phyloP scores from a whole-genome alignment of 768 basidiomycete species.

The Tulasnella sp. region DNA sequence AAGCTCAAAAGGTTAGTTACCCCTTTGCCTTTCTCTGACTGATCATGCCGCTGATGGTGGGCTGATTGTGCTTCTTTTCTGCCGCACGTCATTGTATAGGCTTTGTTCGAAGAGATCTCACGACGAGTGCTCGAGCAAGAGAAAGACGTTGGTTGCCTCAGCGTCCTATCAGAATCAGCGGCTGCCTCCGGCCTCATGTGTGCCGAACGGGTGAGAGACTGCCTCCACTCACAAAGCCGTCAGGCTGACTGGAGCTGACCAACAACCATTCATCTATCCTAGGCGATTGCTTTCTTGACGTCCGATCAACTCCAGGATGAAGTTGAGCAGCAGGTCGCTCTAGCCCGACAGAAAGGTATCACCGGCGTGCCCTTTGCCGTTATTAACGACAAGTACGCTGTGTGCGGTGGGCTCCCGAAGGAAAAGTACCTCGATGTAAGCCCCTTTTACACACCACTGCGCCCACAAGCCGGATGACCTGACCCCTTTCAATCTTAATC shows the following conservation, averaged over 20 bases:
- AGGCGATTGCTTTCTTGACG: slow-evolving; percentile 58
- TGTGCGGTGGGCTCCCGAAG: slow-evolving; percentile 63
- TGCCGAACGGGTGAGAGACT: slow-evolving; percentile 44
- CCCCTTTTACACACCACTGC: neutral
- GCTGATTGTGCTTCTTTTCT: neutral
- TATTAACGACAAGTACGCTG: slow-evolving; percentile 69
- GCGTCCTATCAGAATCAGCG: slow-evolving; percentile 53
- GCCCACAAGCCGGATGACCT: too few species aligned
- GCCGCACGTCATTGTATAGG: slow-evolving; percentile 28
- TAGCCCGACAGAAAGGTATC: slow-evolving; percentile 58
- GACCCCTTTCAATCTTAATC: too few species aligned
- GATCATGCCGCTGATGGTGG: neutral
- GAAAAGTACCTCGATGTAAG: slow-evolving; percentile 44
- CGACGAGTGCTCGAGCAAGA: slow-evolving; percentile 57
- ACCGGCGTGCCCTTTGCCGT: slow-evolving; percentile 73
- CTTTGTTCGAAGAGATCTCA: slow-evolving; percentile 53
- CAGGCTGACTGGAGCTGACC: neutral
- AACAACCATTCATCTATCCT: neutral
- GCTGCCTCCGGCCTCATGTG: slow-evolving; percentile 50
- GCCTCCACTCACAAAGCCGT: slow-evolving; percentile 12
- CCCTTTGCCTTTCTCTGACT: neutral
- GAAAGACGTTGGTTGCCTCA: slow-evolving; percentile 53
- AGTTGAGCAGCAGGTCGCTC: slow-evolving; percentile 52
- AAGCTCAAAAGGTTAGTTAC: slow-evolving; percentile 2
- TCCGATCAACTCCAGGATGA: slow-evolving; percentile 58